Conservation (phyloP, 2,329 filamentous ascomycete species). For the Trichoderma sp. region DNA sequence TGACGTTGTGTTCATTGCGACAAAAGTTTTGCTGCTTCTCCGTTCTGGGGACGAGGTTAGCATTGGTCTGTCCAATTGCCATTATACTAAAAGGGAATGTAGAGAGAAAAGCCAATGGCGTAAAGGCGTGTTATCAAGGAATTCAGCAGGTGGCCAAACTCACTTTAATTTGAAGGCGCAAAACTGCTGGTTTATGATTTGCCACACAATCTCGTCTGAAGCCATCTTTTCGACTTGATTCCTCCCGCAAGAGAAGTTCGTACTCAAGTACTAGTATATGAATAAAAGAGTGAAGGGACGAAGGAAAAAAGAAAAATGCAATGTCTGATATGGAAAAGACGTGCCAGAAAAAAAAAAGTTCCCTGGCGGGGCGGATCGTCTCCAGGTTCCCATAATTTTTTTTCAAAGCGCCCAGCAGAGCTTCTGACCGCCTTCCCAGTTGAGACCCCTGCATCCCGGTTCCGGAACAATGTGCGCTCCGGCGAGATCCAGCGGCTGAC, state of each 20-base stretch:
- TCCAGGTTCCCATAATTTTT: conserved; percentile 31
- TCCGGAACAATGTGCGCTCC: conserved; percentile 27
- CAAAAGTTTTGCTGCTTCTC: conserved; percentile 92
- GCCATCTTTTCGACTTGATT: conserved; percentile 58
- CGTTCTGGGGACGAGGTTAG: conserved; percentile 52
- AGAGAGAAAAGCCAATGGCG: background rate
- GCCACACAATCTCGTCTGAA: conserved; percentile 96
- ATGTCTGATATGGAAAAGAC: conserved; percentile 14
- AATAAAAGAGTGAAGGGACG: background rate
- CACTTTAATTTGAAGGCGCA: conserved; percentile 95
- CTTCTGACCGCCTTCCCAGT: conserved; percentile 31
- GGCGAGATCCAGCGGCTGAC: background rate
- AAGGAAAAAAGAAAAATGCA: conserved; percentile 4
- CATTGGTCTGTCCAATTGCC: background rate
- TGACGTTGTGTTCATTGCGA: conserved; percentile 90
- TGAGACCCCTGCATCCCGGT: conserved; percentile 17
- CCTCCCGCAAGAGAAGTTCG: background rate
- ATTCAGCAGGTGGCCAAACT: conserved; percentile 32
- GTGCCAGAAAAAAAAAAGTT: conserved; percentile 27
- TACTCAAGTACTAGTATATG: background rate
- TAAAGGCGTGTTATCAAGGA: background rate
- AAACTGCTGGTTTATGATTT: conserved; percentile 93
- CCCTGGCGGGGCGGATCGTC: conserved; percentile 28
- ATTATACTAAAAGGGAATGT: background rate
- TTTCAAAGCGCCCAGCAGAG: background rate